Evolutionary conservation across 768 basidiomycete genomes (phyloP), one percentile per base, ranked within the genome.

Genomic region (Calocybe cyanea): DNA sequence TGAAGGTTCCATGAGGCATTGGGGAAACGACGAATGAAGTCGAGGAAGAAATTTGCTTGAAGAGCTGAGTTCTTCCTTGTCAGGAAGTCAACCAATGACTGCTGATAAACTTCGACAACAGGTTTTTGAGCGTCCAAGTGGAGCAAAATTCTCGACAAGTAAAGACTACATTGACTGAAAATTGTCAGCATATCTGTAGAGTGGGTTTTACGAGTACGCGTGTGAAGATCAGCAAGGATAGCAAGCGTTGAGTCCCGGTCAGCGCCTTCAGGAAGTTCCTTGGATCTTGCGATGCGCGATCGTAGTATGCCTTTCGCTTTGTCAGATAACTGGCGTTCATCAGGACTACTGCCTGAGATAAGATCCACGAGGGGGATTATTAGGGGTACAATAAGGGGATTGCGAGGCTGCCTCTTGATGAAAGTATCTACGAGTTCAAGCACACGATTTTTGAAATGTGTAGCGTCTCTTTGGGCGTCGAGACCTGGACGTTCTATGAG

Each of bases 391-490:
- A 82, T 65, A 44, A 85, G 72, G 0, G 83, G 73, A 59, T 78
- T 95, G n/a, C 81, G 71, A 1, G 87, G 76, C 54, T 92, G 86
- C 56, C 80, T 84, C 61, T 80, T 87, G 52, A 87, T 66, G 67
- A 83, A 94, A 18, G 77, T 81, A 43, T 97, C 93, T 47, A 97
- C 76, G n/a, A 99, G 78, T 63, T 98, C 95, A 21, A 99, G 81
- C 21, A 96, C 87, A 10, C 94, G 84, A 63, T 90, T 92, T 63
- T 95, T 97, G 80, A 96, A 97, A 65, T 97, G 88, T 4, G 90
- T 87, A 3, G 92, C 92, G 66, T 95, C 89, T 37, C 88, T 77
- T 60, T 93, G 88, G 23, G 78, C 81, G 58, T 83, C 80, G 57
- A 80, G 61, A 45, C 74, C 83, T 86, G 34, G n/a, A 35, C n/a